Base-by-base conservation (phyloP, 176 grass and related monocot species). In the Leersia perrieri region DNA sequence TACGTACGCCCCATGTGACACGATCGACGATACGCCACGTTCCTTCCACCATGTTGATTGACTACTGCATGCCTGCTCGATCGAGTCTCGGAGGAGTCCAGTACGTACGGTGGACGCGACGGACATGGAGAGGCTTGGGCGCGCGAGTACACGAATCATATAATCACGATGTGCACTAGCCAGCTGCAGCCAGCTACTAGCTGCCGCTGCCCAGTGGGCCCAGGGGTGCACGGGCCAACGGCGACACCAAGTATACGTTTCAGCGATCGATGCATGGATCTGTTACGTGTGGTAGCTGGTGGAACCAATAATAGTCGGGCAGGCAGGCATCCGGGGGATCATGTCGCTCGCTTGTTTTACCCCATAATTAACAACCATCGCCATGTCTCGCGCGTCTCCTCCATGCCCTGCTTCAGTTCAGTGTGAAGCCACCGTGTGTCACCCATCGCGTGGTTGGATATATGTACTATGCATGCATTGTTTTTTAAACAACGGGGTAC, bases 271-370 rank as follows among this genome's bases (percentile, higher is more conserved):
- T 58, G n/a, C n/a, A n/a, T n/a, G n/a, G 3, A 25, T 58, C 10
- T 23, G 53, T 25, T 25, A 58, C 22, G 53, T 58, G 60, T 49
- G 57, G 70, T 42, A 22, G n/a, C 70, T 36, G 55, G 33, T 29
- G 9, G 22, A 7, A 7, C 57, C 68, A 65, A 73, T 65, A 23
- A 58, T 58, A 58, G 49, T 7, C 18, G 26, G 77, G 36, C 63
- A 28, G 58, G 66, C 79, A 70, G 65, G 72, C 45, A 60, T 78
- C 86, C 22, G 45, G 51, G 51, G 85, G 65, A 72, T 82, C 76
- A 57, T 84, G 82, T 57, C 76, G 47, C 75, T 47, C 11, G 69
- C n/a, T n/a, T n/a, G n/a, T n/a, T n/a, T 29, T 79, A 67, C 73
- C 58, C 47, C 11, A 42, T 72, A 66, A 60, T 34, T n/a, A n/a